Evolutionary conservation across 2,329 filamentous ascomycete genomes (phyloP).

Genomic region (Hirsutella minnesotensis): DNA sequence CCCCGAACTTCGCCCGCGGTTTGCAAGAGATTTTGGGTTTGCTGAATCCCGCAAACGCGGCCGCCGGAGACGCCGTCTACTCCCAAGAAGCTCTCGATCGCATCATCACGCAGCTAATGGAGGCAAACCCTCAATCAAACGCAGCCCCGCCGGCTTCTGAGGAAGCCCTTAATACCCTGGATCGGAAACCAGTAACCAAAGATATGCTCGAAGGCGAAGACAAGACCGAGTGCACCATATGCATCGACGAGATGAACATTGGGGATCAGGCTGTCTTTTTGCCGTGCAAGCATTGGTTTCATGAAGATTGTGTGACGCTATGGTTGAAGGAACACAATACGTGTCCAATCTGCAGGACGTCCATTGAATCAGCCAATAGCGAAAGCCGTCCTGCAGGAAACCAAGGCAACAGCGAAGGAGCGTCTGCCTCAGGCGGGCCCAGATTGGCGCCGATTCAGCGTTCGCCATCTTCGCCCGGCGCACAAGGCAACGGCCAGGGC

Average conservation of each 20-base stretch:
- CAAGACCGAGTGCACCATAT: conserved; percentile 84
- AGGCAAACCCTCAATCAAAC: conserved; percentile 62
- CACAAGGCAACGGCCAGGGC: background rate
- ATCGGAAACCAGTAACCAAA: conserved; percentile 57
- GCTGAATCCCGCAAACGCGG: conserved; percentile 38
- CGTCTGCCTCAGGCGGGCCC: background rate
- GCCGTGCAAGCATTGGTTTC: conserved; percentile 91
- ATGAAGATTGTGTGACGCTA: conserved; percentile 65
- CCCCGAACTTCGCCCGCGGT: conserved; percentile 17
- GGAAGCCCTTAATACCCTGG: conserved; percentile 60
- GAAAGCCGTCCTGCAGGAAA: conserved; percentile 6
- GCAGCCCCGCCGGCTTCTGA: conserved; percentile 73
- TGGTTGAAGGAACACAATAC: conserved; percentile 91
- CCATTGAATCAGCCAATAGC: conserved; percentile 31
- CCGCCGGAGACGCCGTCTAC: conserved; percentile 72
- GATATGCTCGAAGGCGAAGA: conserved; percentile 55
- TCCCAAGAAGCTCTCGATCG: conserved; percentile 83
- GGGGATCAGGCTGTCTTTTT: conserved; percentile 65
- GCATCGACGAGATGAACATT: conserved; percentile 71
- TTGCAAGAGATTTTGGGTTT: conserved; percentile 43
- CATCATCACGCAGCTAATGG: conserved; percentile 81
- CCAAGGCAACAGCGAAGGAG: conserved; percentile 1
- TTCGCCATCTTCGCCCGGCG: background rate
- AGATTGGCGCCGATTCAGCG: background rate
- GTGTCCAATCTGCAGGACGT: conserved; percentile 67